These are phyloP conservation scores for Skeletonema grethae DNA, from an alignment of 108 stramenopile species.

Conservation along the genomic window DNA sequence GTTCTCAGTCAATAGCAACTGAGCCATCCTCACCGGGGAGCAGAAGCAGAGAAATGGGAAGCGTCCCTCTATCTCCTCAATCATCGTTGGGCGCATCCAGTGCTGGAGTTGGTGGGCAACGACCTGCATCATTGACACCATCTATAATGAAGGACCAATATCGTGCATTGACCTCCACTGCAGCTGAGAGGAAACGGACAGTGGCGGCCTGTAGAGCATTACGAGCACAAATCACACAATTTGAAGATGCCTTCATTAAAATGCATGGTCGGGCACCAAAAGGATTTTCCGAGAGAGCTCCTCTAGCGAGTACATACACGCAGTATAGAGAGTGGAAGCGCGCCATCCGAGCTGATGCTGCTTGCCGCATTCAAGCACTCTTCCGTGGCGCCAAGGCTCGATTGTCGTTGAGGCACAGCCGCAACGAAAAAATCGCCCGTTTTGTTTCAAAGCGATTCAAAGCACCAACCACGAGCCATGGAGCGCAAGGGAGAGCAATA, in stretches of 20 bases:
- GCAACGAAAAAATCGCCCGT: constrained; percentile 49
- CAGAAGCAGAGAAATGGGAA: constrained; percentile 8
- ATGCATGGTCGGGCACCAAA: constrained; percentile 80
- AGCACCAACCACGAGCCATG: constrained; percentile 13
- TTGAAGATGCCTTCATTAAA: constrained; percentile 84
- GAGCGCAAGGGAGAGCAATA: constrained; percentile 3
- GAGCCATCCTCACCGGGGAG: constrained; percentile 26
- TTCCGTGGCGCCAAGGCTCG: constrained; percentile 66
- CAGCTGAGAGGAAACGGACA: constrained; percentile 83
- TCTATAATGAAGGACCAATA: constrained; percentile 59
- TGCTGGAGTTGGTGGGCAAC: constrained; percentile 43
- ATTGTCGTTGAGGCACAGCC: constrained; percentile 54
- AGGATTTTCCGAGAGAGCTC: constrained; percentile 82
- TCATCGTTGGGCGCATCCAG: constrained; percentile 37
- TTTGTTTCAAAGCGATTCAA: constrained; percentile 58
- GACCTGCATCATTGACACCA: constrained; percentile 42
- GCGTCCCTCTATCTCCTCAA: constrained; percentile 44
- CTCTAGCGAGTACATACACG: constrained; percentile 84
- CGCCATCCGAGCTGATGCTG: constrained; percentile 87
- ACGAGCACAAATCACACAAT: constrained; percentile 84
- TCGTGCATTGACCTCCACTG: constrained; percentile 83
- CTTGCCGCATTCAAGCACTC: constrained; percentile 82
- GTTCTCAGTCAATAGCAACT: constrained; percentile 41
- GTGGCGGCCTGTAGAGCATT: constrained; percentile 89
- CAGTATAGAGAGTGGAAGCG: constrained; percentile 91